Percentiles rank a stretch among this genome's conserved stretches.
Conservation (phyloP, 371 early-diverging fungal species). For the Apophysomyces sp. region DNA sequence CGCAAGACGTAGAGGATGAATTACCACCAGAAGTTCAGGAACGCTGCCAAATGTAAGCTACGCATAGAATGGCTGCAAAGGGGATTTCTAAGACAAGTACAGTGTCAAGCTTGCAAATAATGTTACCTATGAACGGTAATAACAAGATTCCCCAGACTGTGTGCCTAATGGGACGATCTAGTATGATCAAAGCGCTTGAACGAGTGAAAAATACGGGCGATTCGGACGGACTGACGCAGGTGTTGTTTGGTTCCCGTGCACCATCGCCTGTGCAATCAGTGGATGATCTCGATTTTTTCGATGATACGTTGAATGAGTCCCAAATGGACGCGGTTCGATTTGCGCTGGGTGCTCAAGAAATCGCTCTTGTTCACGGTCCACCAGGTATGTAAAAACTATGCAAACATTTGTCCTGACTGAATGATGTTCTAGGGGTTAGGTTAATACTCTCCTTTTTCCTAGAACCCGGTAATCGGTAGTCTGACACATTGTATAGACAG, state of each 20-base stretch:
- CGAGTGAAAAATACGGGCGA: slow-evolving; percentile 16
- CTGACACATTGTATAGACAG: slow-evolving; percentile 54
- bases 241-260: slow-evolving; percentile 24
- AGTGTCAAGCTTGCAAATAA: slow-evolving; percentile 75
- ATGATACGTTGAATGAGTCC: slow-evolving; percentile 70
- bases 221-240: slow-evolving; percentile 18
- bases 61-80: neutral
- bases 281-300: slow-evolving; percentile 49
- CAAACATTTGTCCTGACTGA: neutral
- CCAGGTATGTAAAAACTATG: slow-evolving; percentile 50
- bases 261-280: slow-evolving; percentile 17
- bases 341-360: slow-evolving; percentile 62
- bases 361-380: slow-evolving; percentile 87
- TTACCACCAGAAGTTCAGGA: slow-evolving; percentile 67
- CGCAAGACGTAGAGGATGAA: slow-evolving; percentile 53
- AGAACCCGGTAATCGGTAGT: neutral
- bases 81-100: neutral
- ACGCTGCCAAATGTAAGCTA: slow-evolving; percentile 62
- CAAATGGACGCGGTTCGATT: slow-evolving; percentile 76
- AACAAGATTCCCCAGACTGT: too few relatives aligned
- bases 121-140: slow-evolving; percentile 70
- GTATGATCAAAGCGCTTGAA: slow-evolving; percentile 46
- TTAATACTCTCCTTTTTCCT: neutral
- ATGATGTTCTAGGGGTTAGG: slow-evolving; percentile 4
- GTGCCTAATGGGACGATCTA: too few relatives aligned